Conservation (phyloP, 2,329 filamentous ascomycete genomes). For the Exophiala spinifera region DNA sequence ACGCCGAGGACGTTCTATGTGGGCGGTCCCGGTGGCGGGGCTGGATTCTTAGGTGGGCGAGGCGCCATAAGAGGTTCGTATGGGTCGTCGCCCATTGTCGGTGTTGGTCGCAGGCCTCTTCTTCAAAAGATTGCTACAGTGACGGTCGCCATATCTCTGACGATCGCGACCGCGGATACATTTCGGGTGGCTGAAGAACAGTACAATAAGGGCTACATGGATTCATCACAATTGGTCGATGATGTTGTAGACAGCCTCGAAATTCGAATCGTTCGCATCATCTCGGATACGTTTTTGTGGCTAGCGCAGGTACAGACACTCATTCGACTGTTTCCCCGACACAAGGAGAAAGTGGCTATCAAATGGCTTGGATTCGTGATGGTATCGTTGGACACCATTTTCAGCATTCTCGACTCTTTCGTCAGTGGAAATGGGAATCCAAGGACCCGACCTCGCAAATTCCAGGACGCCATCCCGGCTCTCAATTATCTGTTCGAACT, state of each 20-base stretch:
- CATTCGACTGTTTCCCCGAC: slow-evolving; percentile 90
- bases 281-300: slow-evolving; percentile 96
- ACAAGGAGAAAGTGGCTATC: slow-evolving; percentile 96
- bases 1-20: slow-evolving; percentile 92
- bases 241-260: slow-evolving; percentile 80
- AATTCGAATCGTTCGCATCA: slow-evolving; percentile 83
- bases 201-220: slow-evolving; percentile 75
- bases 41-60: slow-evolving; percentile 74
- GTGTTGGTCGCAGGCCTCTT: slow-evolving; percentile 88
- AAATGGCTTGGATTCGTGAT: slow-evolving; percentile 97
- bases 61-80: slow-evolving; percentile 64
- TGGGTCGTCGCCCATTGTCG: slow-evolving; percentile 64
- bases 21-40: slow-evolving; percentile 62
- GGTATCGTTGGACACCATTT: slow-evolving; percentile 85
- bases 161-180: slow-evolving; percentile 88
- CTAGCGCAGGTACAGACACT: slow-evolving; percentile 95
- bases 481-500: slow-evolving; percentile 88
- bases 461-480: slow-evolving; percentile 86
- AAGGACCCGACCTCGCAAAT: slow-evolving; percentile 65
- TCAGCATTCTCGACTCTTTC: slow-evolving; percentile 90
- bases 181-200: slow-evolving; percentile 80
- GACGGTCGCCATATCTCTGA: slow-evolving; percentile 74
- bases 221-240: slow-evolving; percentile 70
- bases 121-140: slow-evolving; percentile 72
- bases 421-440: slow-evolving; percentile 49